phyloP scores from a whole-genome alignment of 306 rosid genomes.

The Ormosia emarginata region DNA sequence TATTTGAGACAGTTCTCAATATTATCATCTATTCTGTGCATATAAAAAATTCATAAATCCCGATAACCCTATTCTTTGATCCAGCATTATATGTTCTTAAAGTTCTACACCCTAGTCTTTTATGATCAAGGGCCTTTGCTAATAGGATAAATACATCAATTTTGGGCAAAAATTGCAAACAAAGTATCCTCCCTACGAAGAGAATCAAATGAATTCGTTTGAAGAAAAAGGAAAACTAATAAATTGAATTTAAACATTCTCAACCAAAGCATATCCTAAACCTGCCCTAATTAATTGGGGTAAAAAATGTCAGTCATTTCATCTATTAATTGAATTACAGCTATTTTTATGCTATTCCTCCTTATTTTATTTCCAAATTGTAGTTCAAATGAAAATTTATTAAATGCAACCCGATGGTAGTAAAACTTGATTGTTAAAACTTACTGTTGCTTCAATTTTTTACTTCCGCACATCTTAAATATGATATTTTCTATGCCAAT shows the following conservation, averaged over 20 bases:
- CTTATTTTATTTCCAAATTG: background rate
- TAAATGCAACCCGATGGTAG: background rate
- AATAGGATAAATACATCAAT: background rate
- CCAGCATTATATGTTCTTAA: background rate
- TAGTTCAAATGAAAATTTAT: background rate
- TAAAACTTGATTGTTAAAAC: background rate
- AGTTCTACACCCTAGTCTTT: background rate
- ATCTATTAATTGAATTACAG: background rate
- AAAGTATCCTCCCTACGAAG: background rate
- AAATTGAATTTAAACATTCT: background rate
- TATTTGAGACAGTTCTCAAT: background rate
- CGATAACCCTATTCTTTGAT: background rate
- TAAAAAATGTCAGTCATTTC: background rate
- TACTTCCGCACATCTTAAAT: background rate
- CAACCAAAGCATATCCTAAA: background rate
- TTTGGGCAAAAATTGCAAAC: background rate
- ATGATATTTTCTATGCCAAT: background rate
- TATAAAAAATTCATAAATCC: background rate
- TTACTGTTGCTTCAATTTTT: background rate
- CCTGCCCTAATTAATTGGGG: background rate
- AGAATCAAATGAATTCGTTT: background rate
- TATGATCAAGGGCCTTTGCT: background rate
- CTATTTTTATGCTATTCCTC: background rate
- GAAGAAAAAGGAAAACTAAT: background rate
- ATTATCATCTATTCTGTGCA: background rate